Percentiles rank a stretch among this genome's conserved stretches.
Conservation (phyloP, 495 filamentous ascomycete species). For the Daldinia concentrica region DNA sequence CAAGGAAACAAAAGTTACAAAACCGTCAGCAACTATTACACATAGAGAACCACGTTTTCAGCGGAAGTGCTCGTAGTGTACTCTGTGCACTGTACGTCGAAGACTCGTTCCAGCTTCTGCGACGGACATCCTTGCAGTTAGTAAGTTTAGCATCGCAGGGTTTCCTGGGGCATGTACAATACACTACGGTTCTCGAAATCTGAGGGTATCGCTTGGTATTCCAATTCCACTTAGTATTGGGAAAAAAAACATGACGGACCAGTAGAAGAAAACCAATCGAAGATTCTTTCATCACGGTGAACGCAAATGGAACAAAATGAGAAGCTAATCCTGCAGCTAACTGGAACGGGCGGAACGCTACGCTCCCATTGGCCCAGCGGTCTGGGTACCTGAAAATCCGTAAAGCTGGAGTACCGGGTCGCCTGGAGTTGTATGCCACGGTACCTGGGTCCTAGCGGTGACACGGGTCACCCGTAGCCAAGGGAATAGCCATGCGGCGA, state of each 20-base stretch:
- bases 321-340: conserved; percentile 45
- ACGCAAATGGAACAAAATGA: conserved; percentile 44
- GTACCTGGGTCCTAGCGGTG: conserved; percentile 37
- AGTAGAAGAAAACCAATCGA: conserved; percentile 32
- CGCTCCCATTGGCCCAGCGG: conserved; percentile 41
- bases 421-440: conserved; percentile 11
- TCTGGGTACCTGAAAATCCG: conserved; percentile 50
- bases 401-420: conserved; percentile 26
- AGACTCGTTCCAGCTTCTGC: not conserved
- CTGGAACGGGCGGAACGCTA: conserved; percentile 40
- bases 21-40: conserved; percentile 38
- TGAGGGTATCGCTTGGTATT: conserved; percentile 3
- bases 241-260: not conserved
- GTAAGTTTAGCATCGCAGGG: conserved; percentile 8
- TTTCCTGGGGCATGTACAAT: conserved; percentile 20
- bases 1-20: conserved; percentile 12
- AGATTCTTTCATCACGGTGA: conserved; percentile 46
- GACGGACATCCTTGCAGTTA: conserved; percentile 31
- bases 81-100: conserved; percentile 7
- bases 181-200: conserved; percentile 21
- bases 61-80: conserved; percentile 4
- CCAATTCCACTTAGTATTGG: conserved; percentile 9
- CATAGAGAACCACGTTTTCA: conserved; percentile 25
- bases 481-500: conserved; percentile 20
- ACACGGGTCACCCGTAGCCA: conserved; percentile 27